Evolutionary conservation across 2,329 filamentous ascomycete species (phyloP), one percentile per base, ranked within the genome.

Genomic region (Pseudogymnoascus sp.): DNA sequence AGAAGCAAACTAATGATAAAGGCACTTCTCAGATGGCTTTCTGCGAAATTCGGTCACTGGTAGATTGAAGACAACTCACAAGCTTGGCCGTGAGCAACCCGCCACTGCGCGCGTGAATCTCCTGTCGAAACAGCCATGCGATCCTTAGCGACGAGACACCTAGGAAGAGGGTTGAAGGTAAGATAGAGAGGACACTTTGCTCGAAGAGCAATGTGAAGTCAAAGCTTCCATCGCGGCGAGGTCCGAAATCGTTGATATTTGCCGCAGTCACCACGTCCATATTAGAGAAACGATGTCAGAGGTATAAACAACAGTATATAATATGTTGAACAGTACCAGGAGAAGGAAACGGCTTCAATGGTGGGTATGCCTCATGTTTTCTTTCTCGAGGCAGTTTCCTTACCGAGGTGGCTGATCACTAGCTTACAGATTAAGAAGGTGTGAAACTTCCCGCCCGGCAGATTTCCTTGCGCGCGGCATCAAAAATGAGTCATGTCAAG

Each of bases 121-220:
- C 36, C 36, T 37, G 36, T 37, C 62, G 62, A 61, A 37, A 61
- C 51, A 63, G 36, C 39, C 37, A 31, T 11, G 31, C 16, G 36
- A 61, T 16, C 8, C 63, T n/a, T 12, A 61, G 12, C 12, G 63
- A 31, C 2, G 34, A 23, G 29, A 39, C 37, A n/a, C 45, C n/a
- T 11, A 64, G 59, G n/a, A 64, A 51, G 4, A 64, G 8, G 18
- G 37, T 34, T 6, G 63, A 61, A 36, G 64, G 59, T 3, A 57
- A n/a, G n/a, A 67, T 63, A 14, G 39, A 64, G 1, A 65, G 26
- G 21, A 65, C 59, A 21, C 45, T 62, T 37, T 63, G 47, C 45
- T 67, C 63, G 34, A 64, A 63, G 10, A 60, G 39, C 7, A 64
- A 51, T 7, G 62, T 66, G 65, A 66, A 66, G 14, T 66, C 66